These are phyloP conservation scores for Primulina tabacum DNA, from an alignment of 257 asterid genomes.

Conservation along the genomic window DNA sequence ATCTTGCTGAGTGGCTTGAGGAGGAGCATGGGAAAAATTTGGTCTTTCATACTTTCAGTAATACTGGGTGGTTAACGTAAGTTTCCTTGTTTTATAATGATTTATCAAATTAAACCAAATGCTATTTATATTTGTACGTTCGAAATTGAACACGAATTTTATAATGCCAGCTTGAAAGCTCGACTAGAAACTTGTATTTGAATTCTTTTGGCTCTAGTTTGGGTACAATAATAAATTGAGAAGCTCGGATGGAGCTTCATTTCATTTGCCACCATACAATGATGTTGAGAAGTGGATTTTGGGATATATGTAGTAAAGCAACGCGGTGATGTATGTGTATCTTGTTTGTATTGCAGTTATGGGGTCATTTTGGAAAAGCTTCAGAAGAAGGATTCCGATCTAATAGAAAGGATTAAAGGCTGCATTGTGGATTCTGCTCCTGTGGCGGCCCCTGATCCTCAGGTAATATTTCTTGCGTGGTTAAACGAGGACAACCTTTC, in stretches of 20 bases:
- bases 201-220: too few species aligned
- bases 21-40: slow-evolving; percentile 77
- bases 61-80: slow-evolving; percentile 92
- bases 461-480: slow-evolving; percentile 42
- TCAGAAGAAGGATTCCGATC: slow-evolving; percentile 52
- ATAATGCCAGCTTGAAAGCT: too few species aligned
- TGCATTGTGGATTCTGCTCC: slow-evolving; percentile 96
- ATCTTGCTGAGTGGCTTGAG: slow-evolving; percentile 89
- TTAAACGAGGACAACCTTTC: slow-evolving; percentile 7
- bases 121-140: too few species aligned
- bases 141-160: too few species aligned
- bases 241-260: too few species aligned
- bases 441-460: slow-evolving; percentile 79
- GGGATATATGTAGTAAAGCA: background rate
- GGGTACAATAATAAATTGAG: too few species aligned
- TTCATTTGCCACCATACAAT: too few species aligned
- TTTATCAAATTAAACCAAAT: background rate
- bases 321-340: slow-evolving; percentile 22
- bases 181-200: too few species aligned
- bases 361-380: slow-evolving; percentile 86
- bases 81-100: slow-evolving; percentile 26
- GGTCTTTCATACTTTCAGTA: slow-evolving; percentile 91
- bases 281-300: background rate
- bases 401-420: slow-evolving; percentile 69
- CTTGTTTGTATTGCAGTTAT: slow-evolving; percentile 47